A percentile compares a stretch with the other conserved stretches of the same genome.
Conservation (phyloP, 2,329 filamentous ascomycete species). For the Penicillium sp. region DNA sequence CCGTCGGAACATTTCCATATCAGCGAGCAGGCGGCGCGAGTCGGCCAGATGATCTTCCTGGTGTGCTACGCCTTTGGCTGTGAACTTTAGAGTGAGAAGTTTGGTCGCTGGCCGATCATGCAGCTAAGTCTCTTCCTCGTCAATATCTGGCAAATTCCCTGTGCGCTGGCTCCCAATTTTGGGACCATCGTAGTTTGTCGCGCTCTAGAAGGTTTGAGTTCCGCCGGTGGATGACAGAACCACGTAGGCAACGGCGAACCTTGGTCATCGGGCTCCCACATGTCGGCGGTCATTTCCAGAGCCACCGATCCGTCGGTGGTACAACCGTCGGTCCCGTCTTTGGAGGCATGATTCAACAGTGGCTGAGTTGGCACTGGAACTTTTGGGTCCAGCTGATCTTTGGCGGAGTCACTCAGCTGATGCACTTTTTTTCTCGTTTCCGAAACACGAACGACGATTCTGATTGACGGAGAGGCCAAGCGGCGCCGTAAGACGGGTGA, state of each 20-base stretch:
- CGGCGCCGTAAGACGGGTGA: constrained; percentile 47
- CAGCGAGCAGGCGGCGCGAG: constrained; percentile 59
- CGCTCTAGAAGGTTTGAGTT: constrained; percentile 55
- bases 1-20: constrained; percentile 62
- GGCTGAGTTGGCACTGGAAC: constrained; percentile 51
- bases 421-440: constrained; percentile 47
- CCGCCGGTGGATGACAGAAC: constrained; percentile 56
- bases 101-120: constrained; percentile 67
- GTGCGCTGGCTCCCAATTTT: constrained; percentile 66
- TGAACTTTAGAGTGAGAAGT: constrained; percentile 74
- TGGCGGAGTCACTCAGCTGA: constrained; percentile 47
- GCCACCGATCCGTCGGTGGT: constrained; percentile 50
- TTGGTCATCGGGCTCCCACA: too few relatives aligned
- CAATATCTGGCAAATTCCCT: constrained; percentile 67
- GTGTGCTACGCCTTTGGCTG: constrained; percentile 74
- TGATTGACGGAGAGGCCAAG: constrained; percentile 56
- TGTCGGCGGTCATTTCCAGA: too few relatives aligned
- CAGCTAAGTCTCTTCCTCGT: constrained; percentile 68
- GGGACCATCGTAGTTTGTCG: constrained; percentile 60
- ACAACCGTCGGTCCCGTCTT: constrained; percentile 50
- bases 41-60: constrained; percentile 68
- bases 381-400: constrained; percentile 59
- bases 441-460: constrained; percentile 53
- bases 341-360: constrained; percentile 47
- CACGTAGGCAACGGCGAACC: too few relatives aligned